These are phyloP conservation scores for Kodamaea laetipori DNA, from an alignment of 805 yeast genomes.

Conservation along the genomic window DNA sequence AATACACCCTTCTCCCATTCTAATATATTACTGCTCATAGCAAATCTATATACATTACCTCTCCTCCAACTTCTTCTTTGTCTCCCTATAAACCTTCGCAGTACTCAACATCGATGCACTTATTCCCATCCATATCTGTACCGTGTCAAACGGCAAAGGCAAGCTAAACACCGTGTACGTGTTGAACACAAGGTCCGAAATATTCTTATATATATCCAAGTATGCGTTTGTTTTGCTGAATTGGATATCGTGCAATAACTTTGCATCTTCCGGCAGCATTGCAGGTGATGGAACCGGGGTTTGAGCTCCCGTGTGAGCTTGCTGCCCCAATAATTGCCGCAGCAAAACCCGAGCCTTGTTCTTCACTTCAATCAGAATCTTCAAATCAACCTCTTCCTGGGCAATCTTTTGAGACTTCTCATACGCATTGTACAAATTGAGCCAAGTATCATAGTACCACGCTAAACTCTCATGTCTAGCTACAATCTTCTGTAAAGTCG, in stretches of 20 bases:
- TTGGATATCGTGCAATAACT: conserved; percentile 32
- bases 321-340: conserved; percentile 40
- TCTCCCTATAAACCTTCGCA: conserved; percentile 41
- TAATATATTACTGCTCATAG: too few species aligned
- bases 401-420: conserved; percentile 42
- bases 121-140: conserved; percentile 50
- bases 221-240: conserved; percentile 40
- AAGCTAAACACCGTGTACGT: conserved; percentile 42
- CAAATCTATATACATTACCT: neutral
- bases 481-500: conserved; percentile 35
- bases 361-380: conserved; percentile 63
- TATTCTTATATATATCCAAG: conserved; percentile 41
- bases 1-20: too few species aligned
- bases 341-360: conserved; percentile 50
- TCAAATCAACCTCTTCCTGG: conserved; percentile 53
- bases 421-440: conserved; percentile 56
- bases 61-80: conserved; percentile 30
- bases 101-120: conserved; percentile 42
- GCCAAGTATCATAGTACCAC: conserved; percentile 67
- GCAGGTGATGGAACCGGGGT: conserved; percentile 17
- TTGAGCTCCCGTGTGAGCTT: conserved; percentile 19
- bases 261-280: conserved; percentile 26
- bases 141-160: conserved; percentile 39
- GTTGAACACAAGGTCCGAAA: conserved; percentile 43
- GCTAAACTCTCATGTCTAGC: conserved; percentile 62